Conservation (phyloP, 441 rosid genomes). For the Hura crepitans region DNA sequence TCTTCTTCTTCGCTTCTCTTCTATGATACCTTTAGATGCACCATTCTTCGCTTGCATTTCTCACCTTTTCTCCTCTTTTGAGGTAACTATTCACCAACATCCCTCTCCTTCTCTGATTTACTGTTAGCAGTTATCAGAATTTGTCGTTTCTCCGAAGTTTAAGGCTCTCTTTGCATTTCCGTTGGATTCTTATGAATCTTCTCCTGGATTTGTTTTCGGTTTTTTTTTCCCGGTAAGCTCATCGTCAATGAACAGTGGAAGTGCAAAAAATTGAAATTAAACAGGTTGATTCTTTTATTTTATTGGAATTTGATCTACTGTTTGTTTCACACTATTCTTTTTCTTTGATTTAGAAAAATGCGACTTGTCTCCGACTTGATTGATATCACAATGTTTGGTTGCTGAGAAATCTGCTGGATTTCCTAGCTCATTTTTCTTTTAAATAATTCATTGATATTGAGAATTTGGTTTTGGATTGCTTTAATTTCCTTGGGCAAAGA, state of each 20-base stretch:
- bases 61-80: conserved; percentile 13
- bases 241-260: neutral
- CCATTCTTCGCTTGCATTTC: conserved; percentile 11
- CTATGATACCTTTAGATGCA: conserved; percentile 51
- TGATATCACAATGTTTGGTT: conserved; percentile 20
- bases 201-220: neutral
- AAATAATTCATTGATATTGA: neutral
- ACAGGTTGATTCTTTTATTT: too few species aligned
- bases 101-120: conserved; percentile 12
- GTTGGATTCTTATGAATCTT: neutral
- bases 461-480: neutral
- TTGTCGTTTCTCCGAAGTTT: conserved; percentile 33
- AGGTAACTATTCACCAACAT: conserved; percentile 8
- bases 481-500: neutral
- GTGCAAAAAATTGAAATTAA: too few species aligned
- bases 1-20: conserved; percentile 43
- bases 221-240: neutral
- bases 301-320: neutral
- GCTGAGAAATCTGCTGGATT: too few species aligned
- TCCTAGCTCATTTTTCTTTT: too few species aligned
- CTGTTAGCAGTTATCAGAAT: conserved; percentile 23
- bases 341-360: conserved; percentile 3
- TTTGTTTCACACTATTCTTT: conserved; percentile 5
- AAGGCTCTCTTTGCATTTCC: conserved; percentile 29
- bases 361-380: conserved; percentile 17